These are phyloP conservation scores for Xylariaceae sp. DNA, from an alignment of 2,329 filamentous ascomycete species.

Conservation along the genomic window DNA sequence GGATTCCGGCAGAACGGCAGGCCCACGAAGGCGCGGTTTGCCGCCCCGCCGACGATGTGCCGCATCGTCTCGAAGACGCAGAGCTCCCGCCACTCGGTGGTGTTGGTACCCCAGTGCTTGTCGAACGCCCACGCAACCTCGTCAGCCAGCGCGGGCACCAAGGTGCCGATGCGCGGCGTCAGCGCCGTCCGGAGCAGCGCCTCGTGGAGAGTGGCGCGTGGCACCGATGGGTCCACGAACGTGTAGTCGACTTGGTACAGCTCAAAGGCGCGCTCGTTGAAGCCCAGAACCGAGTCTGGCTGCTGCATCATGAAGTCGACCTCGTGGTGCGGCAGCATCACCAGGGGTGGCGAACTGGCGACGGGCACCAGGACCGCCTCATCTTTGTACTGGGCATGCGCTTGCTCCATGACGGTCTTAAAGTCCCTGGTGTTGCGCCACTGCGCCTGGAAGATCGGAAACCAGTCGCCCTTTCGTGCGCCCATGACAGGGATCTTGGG, in stretches of 20 bases:
- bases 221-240: conserved; percentile 16
- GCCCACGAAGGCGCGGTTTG: conserved; percentile 33
- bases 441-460: conserved; percentile 18
- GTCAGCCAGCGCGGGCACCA: conserved; percentile 15
- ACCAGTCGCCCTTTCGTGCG: conserved; percentile 19
- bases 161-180: conserved; percentile 12
- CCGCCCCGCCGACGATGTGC: conserved; percentile 17
- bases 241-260: conserved; percentile 23
- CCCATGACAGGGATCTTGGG: conserved; percentile 20
- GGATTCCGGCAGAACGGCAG: conserved; percentile 30
- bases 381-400: conserved; percentile 1
- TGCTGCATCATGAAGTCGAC: conserved; percentile 18
- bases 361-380: conserved; percentile 18
- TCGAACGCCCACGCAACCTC: conserved; percentile 12
- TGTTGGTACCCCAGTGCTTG: not conserved
- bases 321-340: conserved; percentile 14
- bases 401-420: conserved; percentile 7
- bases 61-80: conserved; percentile 21
- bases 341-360: not conserved
- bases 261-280: conserved; percentile 11
- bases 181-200: conserved; percentile 4
- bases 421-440: conserved; percentile 24
- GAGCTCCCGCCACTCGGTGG: conserved; percentile 9
- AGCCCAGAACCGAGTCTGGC: conserved; percentile 18
- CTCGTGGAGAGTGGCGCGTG: conserved; percentile 9